Percentiles rank a stretch among this genome's conserved stretches.
phyloP scores from a whole-genome alignment of 768 basidiomycete species.

The Tricholoma furcatifolium region DNA sequence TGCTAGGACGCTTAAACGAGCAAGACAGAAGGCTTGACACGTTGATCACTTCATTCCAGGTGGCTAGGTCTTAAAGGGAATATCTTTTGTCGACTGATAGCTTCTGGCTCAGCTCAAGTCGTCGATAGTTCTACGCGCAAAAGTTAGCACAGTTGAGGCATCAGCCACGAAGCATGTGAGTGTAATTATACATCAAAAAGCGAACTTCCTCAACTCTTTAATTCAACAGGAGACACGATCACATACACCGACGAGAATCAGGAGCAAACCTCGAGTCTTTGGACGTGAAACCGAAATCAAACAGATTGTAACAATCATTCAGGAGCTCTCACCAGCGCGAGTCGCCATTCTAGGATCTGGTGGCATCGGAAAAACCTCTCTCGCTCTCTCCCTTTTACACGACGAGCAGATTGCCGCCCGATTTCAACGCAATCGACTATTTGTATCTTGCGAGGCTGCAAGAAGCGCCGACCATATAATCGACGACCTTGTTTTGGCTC shows the following conservation, averaged over 20 bases:
- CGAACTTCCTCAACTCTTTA: background rate
- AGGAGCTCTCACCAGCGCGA: conserved; percentile 11
- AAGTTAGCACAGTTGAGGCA: background rate
- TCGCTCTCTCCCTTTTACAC: conserved; percentile 26
- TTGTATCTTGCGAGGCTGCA: conserved; percentile 29
- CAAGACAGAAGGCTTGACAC: conserved; percentile 27
- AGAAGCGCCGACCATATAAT: conserved; percentile 23
- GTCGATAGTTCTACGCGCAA: conserved; percentile 10
- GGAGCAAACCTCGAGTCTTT: conserved; percentile 24
- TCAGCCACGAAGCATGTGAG: background rate
- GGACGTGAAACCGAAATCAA: conserved; percentile 25
- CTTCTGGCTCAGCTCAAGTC: conserved; percentile 11
- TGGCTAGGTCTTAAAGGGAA: background rate
- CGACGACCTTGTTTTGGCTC: conserved; percentile 17
- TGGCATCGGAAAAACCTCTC: conserved; percentile 32
- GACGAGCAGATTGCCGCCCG: conserved; percentile 14
- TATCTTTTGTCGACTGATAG: background rate
- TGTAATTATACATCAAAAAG: background rate
- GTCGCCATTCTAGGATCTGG: conserved; percentile 31
- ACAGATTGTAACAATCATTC: conserved; percentile 16
- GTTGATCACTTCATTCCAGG: conserved; percentile 27
- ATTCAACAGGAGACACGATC: background rate
- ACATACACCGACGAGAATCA: background rate
- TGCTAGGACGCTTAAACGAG: conserved; percentile 16
- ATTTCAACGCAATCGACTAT: conserved; percentile 22